phyloP scores from a whole-genome alignment of 148 eudicot species.

The Simmondsia chinensis region DNA sequence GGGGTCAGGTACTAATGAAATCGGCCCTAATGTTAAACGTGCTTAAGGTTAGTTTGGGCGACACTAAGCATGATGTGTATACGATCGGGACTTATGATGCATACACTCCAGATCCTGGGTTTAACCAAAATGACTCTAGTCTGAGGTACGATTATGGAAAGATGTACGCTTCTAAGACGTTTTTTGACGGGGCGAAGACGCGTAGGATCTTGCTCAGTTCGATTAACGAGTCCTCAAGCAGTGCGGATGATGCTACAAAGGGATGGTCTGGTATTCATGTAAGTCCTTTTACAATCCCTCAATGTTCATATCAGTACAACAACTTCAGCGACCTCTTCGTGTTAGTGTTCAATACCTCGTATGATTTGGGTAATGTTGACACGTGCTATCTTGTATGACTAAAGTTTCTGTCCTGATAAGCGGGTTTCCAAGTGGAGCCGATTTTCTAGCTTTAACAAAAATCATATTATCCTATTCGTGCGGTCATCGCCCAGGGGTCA shows the following conservation, averaged over 20 bases:
- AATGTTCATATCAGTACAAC: not conserved
- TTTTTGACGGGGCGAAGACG: conserved; percentile 22
- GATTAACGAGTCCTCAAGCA: conserved; percentile 33
- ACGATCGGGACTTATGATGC: conserved; percentile 34
- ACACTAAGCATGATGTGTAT: conserved; percentile 26
- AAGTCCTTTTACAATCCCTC: not conserved
- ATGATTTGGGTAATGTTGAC: not conserved
- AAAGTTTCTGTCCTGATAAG: not conserved
- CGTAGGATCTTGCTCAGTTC: conserved; percentile 43
- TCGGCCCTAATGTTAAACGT: conserved; percentile 25
- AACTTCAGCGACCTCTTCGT: not conserved
- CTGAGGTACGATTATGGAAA: conserved; percentile 48
- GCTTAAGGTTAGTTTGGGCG: conserved; percentile 27
- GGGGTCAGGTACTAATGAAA: conserved; percentile 24
- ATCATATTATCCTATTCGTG: no score
- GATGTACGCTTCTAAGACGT: conserved; percentile 46
- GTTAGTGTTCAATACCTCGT: not conserved
- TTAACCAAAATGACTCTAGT: conserved; percentile 12
- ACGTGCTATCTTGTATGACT: not conserved
- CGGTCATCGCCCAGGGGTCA: no score
- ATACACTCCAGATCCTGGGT: conserved; percentile 25
- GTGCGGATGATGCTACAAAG: conserved; percentile 15
- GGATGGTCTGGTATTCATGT: conserved; percentile 59
- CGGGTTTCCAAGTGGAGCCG: no score
- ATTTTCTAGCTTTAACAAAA: no score